These are phyloP conservation scores for Candida xiaguanensis DNA, from an alignment of 805 yeast genomes.

Conservation along the genomic window DNA sequence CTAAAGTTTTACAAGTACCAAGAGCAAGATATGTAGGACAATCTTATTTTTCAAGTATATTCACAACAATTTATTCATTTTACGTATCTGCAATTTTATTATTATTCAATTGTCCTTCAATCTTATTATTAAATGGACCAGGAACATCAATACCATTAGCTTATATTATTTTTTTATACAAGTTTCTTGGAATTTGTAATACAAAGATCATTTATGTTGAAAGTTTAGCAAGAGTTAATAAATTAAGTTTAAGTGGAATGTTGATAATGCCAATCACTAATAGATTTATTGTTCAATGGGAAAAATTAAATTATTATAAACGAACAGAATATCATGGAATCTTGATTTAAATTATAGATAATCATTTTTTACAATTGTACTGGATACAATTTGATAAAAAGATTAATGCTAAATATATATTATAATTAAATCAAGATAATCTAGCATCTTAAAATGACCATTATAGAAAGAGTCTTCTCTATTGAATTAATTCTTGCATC, in stretches of 20 bases:
- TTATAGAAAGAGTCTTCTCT: too few relatives aligned
- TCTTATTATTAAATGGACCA: conserved; percentile 70
- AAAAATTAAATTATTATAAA: conserved; percentile 48
- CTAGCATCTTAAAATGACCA: too few relatives aligned
- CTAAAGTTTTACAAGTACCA: conserved; percentile 33
- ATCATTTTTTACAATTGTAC: too few relatives aligned
- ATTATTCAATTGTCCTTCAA: conserved; percentile 33
- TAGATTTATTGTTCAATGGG: conserved; percentile 90
- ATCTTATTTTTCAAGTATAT: conserved; percentile 41
- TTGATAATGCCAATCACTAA: conserved; percentile 69
- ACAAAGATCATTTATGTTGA: conserved; percentile 77
- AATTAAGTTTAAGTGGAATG: conserved; percentile 72
- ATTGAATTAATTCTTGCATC: too few relatives aligned
- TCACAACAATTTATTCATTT: conserved; percentile 42
- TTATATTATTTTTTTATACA: conserved; percentile 49
- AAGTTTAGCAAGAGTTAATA: conserved; percentile 76
- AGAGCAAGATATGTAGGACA: conserved; percentile 66
- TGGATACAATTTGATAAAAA: too few relatives aligned
- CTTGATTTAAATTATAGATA: conserved; percentile 64
- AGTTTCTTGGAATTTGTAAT: conserved; percentile 41
- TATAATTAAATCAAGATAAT: too few relatives aligned
- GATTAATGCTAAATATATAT: too few relatives aligned
- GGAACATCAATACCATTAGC: conserved; percentile 76
- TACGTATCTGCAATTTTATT: conserved; percentile 25
- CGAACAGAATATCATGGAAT: conserved; percentile 77